Evolutionary conservation across 1,284 basidiomycete genomes (phyloP).

Genomic region (Cutaneotrichosporon dermatis): DNA sequence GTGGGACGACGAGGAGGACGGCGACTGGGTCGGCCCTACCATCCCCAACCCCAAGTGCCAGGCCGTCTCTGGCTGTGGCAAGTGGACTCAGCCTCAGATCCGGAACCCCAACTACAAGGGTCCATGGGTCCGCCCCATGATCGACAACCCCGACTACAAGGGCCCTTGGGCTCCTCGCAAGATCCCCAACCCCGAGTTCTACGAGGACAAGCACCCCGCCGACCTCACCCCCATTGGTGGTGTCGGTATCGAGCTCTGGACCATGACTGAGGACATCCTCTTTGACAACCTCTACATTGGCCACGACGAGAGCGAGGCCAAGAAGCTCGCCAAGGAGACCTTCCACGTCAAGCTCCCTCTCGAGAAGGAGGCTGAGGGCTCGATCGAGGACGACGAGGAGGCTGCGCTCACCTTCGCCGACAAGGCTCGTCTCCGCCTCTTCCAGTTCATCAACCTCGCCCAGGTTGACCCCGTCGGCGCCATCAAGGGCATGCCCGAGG

Average conservation of each 20-base stretch:
- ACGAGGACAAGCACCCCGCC: conserved; percentile 80
- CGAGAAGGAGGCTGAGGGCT: conserved; percentile 50
- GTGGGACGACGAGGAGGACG: conserved; percentile 98
- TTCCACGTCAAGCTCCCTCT: conserved; percentile 68
- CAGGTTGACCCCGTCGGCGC: conserved; percentile 53
- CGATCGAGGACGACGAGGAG: conserved; percentile 54
- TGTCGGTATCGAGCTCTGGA: conserved; percentile 96
- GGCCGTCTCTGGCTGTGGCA: conserved; percentile 87
- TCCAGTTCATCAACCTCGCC: conserved; percentile 45
- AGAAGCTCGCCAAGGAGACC: conserved; percentile 72
- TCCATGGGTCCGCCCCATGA: conserved; percentile 89
- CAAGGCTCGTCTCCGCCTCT: conserved; percentile 41
- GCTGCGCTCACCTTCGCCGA: conserved; percentile 32
- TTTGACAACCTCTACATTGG: conserved; percentile 90
- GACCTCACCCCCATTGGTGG: conserved; percentile 86
- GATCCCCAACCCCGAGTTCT: conserved; percentile 90
- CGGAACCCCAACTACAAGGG: conserved; percentile 91
- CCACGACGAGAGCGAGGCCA: conserved; percentile 76
- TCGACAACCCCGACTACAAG: conserved; percentile 97
- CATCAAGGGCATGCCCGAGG: conserved; percentile 77
- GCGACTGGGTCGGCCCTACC: conserved; percentile 91
- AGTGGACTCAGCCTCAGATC: conserved; percentile 82
- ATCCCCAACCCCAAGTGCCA: conserved; percentile 85
- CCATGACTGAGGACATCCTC: conserved; percentile 95
- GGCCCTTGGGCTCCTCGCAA: conserved; percentile 88